Percentiles rank a stretch among this genome's conserved stretches.
Evolutionary conservation across 306 rosid species (phyloP).

Genomic region (Corylus heterophylla): DNA sequence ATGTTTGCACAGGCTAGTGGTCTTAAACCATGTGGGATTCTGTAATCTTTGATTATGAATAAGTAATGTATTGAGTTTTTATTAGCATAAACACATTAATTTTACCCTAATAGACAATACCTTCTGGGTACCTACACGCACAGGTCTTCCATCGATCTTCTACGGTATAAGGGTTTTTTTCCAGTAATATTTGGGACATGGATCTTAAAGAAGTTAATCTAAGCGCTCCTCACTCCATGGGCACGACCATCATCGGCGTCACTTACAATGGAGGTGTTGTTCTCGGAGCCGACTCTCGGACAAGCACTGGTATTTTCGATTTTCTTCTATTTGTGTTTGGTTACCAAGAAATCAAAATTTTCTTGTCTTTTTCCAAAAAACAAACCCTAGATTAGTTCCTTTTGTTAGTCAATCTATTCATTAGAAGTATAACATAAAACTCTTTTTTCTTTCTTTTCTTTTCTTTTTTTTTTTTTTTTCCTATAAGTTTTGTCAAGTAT

Average conservation of each 20-base stretch:
- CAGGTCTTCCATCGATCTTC: not conserved
- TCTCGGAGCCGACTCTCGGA: constrained; percentile 96
- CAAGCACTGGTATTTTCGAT: constrained; percentile 71
- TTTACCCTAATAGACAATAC: no score
- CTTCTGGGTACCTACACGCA: no score
- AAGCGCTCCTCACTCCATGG: constrained; percentile 90
- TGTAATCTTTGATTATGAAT: no score
- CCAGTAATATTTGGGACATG: constrained; percentile 32
- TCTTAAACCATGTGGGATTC: no score
- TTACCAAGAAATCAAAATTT: not conserved
- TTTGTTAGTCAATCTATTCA: not conserved
- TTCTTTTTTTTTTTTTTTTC: no score
- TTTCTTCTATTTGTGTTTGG: not conserved
- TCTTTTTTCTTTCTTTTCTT: no score
- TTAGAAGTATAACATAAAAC: not conserved
- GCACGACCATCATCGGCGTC: constrained; percentile 93
- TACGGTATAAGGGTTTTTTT: not conserved
- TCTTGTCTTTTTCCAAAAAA: not conserved
- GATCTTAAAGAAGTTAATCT: constrained; percentile 46
- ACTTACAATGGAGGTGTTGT: constrained; percentile 92
- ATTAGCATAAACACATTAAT: no score
- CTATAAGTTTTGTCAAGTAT: no score
- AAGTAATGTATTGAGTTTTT: no score
- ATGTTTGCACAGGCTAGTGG: no score
- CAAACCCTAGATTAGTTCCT: no score